phyloP scores from a whole-genome alignment of 2,329 filamentous ascomycete genomes.

The Alternaria tenuissima region DNA sequence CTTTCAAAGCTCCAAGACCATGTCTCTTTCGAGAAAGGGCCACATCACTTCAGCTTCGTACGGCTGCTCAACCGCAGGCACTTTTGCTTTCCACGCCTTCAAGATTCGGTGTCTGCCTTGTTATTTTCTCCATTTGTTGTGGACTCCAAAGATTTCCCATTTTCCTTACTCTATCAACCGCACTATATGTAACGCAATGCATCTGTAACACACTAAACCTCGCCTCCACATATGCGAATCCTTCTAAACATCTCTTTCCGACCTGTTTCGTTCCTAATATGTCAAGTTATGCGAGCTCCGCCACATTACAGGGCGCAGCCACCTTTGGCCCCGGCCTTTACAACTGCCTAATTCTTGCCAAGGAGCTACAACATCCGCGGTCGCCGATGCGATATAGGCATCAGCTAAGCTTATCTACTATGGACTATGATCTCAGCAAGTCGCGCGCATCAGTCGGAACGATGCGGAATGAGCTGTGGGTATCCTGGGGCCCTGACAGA shows the following conservation, averaged over 20 bases:
- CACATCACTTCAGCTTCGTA: background rate
- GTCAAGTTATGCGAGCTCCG: slow-evolving; percentile 17
- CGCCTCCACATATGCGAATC: slow-evolving; percentile 1
- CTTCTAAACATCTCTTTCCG: background rate
- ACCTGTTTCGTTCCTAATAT: background rate
- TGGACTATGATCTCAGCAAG: background rate
- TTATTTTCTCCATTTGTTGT: background rate
- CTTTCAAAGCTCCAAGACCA: background rate
- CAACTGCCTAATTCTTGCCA: slow-evolving; percentile 20
- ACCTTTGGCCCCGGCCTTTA: slow-evolving; percentile 12
- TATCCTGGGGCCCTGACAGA: slow-evolving; percentile 4
- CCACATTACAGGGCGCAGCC: slow-evolving; percentile 21
- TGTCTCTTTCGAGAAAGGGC: background rate
- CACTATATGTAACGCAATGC: slow-evolving; percentile 13
- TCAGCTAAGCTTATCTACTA: slow-evolving; percentile 22
- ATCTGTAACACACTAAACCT: slow-evolving; percentile 13
- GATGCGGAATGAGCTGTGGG: slow-evolving; percentile 4
- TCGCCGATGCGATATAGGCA: slow-evolving; percentile 19
- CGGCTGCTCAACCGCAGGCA: background rate
- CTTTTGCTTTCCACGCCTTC: background rate
- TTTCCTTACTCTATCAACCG: background rate
- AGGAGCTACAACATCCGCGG: slow-evolving; percentile 14
- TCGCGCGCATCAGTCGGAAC: slow-evolving; percentile 1
- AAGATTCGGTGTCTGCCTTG: slow-evolving; percentile 6
- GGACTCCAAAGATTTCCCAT: slow-evolving; percentile 15